phyloP scores from a whole-genome alignment of 2,329 filamentous ascomycete species.

The Fusarium avenaceum region DNA sequence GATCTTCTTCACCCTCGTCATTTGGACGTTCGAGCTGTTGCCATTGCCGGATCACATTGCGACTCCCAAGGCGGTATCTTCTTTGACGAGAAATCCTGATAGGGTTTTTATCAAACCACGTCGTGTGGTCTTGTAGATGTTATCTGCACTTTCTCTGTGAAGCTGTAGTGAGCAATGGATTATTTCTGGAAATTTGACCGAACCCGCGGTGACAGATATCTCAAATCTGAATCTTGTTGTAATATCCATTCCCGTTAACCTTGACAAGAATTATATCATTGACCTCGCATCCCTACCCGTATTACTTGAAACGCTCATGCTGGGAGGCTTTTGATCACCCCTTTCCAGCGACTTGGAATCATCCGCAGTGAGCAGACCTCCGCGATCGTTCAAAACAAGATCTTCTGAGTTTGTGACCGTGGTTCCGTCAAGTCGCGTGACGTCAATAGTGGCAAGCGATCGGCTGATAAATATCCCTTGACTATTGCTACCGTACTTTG shows the following conservation, averaged over 20 bases:
- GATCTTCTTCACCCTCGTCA: slow-evolving; percentile 47
- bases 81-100: slow-evolving; percentile 11
- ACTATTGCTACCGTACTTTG: accelerated
- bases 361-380: not conserved
- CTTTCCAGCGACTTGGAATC: not conserved
- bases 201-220: too few relatives aligned
- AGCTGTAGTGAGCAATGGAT: too few relatives aligned
- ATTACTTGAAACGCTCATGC: not conserved
- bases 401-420: not conserved
- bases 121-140: not conserved
- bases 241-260: too few relatives aligned
- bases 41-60: not conserved
- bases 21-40: slow-evolving; percentile 49
- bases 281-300: not conserved
- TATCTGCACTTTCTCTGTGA: accelerated
- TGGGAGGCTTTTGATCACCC: not conserved
- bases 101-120: slow-evolving; percentile 6
- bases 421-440: not conserved
- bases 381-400: not conserved
- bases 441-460: not conserved
- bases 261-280: too few relatives aligned
- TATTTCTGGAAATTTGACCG: too few relatives aligned
- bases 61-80: not conserved
- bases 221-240: too few relatives aligned
- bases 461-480: not conserved